Percentiles rank a stretch among this genome's conserved stretches.
phyloP scores from a whole-genome alignment of 1,284 basidiomycete species.

The Rugosomyces carneus region DNA sequence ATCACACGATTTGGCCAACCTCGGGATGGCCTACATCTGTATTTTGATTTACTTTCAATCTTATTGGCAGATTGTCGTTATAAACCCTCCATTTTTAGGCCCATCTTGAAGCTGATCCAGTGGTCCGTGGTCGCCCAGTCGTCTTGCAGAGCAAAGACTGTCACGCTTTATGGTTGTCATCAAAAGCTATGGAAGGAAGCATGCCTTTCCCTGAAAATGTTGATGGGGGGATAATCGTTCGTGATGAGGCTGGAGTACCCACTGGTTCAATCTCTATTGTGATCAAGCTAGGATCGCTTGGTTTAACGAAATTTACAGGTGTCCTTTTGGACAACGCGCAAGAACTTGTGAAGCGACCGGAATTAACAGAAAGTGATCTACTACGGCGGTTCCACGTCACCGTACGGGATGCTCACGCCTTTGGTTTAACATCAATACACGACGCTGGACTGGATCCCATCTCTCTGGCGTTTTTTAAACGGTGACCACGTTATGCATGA shows the following conservation, averaged over 20 bases:
- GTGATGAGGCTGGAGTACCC: slow-evolving; percentile 62
- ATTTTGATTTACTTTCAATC: slow-evolving; percentile 1
- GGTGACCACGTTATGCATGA: slow-evolving; percentile 32
- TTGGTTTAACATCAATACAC: slow-evolving; percentile 77
- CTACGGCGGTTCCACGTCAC: slow-evolving; percentile 58
- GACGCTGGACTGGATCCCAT: slow-evolving; percentile 71
- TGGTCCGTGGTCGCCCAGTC: slow-evolving; percentile 64
- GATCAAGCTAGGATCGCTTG: background rate
- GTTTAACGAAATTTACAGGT: slow-evolving; percentile 32
- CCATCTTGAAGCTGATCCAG: slow-evolving; percentile 65
- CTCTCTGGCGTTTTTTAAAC: slow-evolving; percentile 70
- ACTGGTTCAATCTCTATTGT: slow-evolving; percentile 45
- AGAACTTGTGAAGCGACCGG: slow-evolving; percentile 55
- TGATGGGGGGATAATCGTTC: slow-evolving; percentile 77
- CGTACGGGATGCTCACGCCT: slow-evolving; percentile 59
- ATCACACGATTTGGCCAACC: slow-evolving; percentile 75
- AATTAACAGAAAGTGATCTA: slow-evolving; percentile 59
- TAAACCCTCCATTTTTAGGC: slow-evolving; percentile 36
- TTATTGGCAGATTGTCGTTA: background rate
- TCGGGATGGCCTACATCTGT: slow-evolving; percentile 74
- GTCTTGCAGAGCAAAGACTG: slow-evolving; percentile 82
- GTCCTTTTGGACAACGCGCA: slow-evolving; percentile 71
- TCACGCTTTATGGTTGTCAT: slow-evolving; percentile 85
- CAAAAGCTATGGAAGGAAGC: slow-evolving; percentile 50
- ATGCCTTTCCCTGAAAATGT: slow-evolving; percentile 58